Percentiles rank a stretch among this genome's conserved stretches.
Conservation (phyloP, 1,284 basidiomycete species). For the Golubevia pallescens region DNA sequence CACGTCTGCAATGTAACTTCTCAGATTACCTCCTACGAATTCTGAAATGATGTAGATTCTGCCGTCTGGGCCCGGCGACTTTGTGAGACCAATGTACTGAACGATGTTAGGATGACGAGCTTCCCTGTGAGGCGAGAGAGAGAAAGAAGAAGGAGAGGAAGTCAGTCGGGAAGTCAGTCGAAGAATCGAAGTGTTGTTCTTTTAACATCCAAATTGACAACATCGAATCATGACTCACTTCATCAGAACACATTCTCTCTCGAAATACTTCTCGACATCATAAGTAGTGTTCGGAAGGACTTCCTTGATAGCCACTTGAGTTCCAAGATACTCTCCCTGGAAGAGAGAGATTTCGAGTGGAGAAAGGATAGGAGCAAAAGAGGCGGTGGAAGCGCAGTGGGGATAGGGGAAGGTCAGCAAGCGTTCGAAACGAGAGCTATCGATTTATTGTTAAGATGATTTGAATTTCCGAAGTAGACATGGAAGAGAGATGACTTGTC, state of each 20-base stretch:
- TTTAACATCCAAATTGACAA: too few species aligned
- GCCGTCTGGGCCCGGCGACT: constrained; percentile 79
- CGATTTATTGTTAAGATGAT: too few species aligned
- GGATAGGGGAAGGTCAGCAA: too few species aligned
- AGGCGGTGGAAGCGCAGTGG: too few species aligned
- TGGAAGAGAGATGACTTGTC: too few species aligned
- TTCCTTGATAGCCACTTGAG: constrained; percentile 95
- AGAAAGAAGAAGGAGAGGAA: background rate
- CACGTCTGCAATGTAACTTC: constrained; percentile 44
- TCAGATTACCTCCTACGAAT: constrained; percentile 51
- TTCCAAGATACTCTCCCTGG: constrained; percentile 95
- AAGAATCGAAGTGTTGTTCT: background rate
- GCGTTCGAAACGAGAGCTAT: too few species aligned
- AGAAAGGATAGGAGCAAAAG: too few species aligned
- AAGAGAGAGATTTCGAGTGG: too few species aligned
- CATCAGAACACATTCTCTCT: constrained; percentile 95
- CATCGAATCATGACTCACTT: constrained; percentile 68
- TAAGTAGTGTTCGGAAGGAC: constrained; percentile 86
- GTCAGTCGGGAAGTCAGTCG: constrained; percentile 16
- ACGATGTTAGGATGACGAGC: constrained; percentile 90
- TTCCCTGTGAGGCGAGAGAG: constrained; percentile 67
- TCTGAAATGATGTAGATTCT: constrained; percentile 67
- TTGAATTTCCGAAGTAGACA: too few species aligned
- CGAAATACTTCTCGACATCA: constrained; percentile 93
- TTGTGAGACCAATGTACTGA: constrained; percentile 88